Conservation (phyloP, 1,284 basidiomycete species). For the Butyriboletus appendiculatus region DNA sequence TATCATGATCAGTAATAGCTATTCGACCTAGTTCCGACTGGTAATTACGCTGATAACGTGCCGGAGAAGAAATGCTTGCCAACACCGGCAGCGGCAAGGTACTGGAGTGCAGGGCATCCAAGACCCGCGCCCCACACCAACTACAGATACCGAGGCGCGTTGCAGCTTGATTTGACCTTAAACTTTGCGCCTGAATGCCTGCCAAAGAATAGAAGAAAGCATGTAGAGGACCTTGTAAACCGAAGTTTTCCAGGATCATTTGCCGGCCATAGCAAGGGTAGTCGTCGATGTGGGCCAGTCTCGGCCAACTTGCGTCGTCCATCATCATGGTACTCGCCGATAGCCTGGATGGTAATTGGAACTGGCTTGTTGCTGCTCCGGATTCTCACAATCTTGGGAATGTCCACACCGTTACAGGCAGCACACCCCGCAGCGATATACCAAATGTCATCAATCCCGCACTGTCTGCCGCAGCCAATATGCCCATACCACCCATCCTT, state of each 20-base stretch:
- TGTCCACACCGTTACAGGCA: conserved; percentile 12
- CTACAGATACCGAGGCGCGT: conserved; percentile 76
- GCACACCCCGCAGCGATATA: conserved; percentile 12
- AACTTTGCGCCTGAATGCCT: background rate
- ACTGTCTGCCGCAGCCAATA: conserved; percentile 10
- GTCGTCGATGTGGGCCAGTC: conserved; percentile 57
- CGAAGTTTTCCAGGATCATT: conserved; percentile 93
- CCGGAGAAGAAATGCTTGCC: conserved; percentile 50
- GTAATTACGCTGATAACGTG: conserved; percentile 6
- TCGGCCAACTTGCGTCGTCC: conserved; percentile 15
- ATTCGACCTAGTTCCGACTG: conserved; percentile 59
- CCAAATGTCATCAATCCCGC: conserved; percentile 20
- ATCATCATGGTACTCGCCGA: background rate
- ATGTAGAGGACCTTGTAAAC: conserved; percentile 57
- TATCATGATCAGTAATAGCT: conserved; percentile 90
- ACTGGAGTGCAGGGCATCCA: conserved; percentile 94
- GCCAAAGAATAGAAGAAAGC: background rate
- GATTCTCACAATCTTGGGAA: conserved; percentile 3
- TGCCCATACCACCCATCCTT: conserved; percentile 47
- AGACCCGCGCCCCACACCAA: conserved; percentile 89
- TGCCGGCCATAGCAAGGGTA: conserved; percentile 94
- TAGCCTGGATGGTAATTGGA: too few species aligned
- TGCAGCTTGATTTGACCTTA: conserved; percentile 85
- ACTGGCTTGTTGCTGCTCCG: too few species aligned
- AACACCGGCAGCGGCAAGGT: conserved; percentile 90